Evolutionary conservation across 2,329 filamentous ascomycete species (phyloP).

Genomic region (Eurotiales sp.): DNA sequence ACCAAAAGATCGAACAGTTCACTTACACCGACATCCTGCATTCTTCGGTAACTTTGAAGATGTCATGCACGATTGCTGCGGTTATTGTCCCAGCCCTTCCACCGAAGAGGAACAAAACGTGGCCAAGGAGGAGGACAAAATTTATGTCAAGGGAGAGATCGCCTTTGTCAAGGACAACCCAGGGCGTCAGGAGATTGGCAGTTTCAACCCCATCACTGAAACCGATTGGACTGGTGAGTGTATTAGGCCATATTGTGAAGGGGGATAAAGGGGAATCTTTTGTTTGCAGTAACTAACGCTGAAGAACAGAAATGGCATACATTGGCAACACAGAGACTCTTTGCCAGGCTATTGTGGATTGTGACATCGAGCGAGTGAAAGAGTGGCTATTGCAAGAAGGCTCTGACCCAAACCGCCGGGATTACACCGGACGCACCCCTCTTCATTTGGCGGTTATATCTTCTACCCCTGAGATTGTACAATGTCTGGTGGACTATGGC

Average conservation of each 20-base stretch:
- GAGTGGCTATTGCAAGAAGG: constrained; percentile 67
- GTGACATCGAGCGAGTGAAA: constrained; percentile 65
- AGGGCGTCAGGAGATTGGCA: constrained; percentile 68
- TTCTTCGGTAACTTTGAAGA: constrained; percentile 76
- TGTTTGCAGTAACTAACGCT: background rate
- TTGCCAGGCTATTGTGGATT: constrained; percentile 76
- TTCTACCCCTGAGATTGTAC: constrained; percentile 67
- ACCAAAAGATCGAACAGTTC: constrained; percentile 67
- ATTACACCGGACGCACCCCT: constrained; percentile 74
- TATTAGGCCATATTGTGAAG: background rate
- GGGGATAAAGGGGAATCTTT: background rate
- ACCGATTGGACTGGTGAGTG: constrained; percentile 67
- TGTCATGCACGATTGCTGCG: constrained; percentile 77
- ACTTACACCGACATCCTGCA: constrained; percentile 77
- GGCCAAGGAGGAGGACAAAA: constrained; percentile 67
- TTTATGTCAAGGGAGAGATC: constrained; percentile 70
- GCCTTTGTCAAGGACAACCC: constrained; percentile 77
- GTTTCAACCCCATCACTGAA: constrained; percentile 76
- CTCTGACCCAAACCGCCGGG: constrained; percentile 67
- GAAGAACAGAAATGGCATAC: constrained; percentile 71
- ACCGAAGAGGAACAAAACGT: constrained; percentile 70
- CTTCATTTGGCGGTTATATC: constrained; percentile 70
- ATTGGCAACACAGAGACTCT: constrained; percentile 72
- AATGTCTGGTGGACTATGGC: constrained; percentile 66
- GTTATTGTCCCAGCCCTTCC: constrained; percentile 65